These are phyloP conservation scores for Sequoiadendron giganteum DNA, from an alignment of 75 land plant species.

Conservation along the genomic window DNA sequence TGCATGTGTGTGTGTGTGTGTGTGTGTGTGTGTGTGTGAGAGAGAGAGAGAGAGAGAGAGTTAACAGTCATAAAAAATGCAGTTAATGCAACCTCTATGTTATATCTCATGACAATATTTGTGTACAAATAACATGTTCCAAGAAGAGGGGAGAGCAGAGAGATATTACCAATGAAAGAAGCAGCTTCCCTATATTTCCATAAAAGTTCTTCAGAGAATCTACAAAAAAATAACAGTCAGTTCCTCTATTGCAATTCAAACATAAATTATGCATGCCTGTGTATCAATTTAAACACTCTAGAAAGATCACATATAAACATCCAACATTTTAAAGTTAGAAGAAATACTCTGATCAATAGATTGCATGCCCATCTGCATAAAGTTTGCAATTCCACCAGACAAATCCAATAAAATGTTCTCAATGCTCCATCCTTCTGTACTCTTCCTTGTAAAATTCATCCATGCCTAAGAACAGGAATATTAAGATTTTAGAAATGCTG, in stretches of 20 bases:
- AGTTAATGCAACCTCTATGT: background rate
- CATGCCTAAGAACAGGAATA: conserved; percentile 45
- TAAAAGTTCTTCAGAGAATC: conserved; percentile 78
- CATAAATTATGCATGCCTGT: background rate
- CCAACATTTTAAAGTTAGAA: background rate
- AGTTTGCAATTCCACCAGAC: conserved; percentile 70
- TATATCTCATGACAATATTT: background rate
- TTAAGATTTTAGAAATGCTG: background rate
- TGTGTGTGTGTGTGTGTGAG: too few relatives aligned
- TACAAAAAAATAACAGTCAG: conserved; percentile 22
- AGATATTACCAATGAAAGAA: conserved; percentile 79
- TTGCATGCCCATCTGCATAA: conserved; percentile 83
- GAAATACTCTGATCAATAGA: conserved; percentile 87
- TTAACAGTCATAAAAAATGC: background rate
- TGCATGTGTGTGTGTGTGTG: too few relatives aligned
- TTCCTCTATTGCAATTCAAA: background rate
- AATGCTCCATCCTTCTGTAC: conserved; percentile 97
- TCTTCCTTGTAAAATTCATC: conserved; percentile 80
- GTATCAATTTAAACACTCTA: background rate
- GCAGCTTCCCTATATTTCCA: conserved; percentile 86
- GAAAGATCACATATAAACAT: background rate
- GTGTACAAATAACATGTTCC: background rate
- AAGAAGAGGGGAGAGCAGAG: background rate
- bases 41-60: too few relatives aligned
- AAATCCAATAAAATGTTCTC: conserved; percentile 87